These are phyloP conservation scores for Arthrobotrys entomopaga DNA, from an alignment of 2,329 filamentous ascomycete genomes.

Conservation along the genomic window DNA sequence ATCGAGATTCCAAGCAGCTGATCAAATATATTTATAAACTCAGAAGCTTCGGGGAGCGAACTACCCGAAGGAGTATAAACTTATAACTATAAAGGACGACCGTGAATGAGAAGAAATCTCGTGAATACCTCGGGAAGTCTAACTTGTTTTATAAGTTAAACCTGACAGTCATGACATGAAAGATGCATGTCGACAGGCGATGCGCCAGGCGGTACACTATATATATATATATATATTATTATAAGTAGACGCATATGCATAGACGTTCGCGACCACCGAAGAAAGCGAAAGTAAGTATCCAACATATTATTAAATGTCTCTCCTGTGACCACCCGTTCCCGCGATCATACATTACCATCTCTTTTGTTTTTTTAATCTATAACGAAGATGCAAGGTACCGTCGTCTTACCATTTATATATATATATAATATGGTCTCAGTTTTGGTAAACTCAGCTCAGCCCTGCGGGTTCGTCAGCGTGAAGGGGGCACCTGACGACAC, in stretches of 20 bases:
- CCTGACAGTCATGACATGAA: no score
- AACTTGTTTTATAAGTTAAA: neutral
- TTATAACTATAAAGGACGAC: no score
- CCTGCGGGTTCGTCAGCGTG: conserved; percentile 29
- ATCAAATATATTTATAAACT: neutral
- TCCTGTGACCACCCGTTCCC: conserved; percentile 4
- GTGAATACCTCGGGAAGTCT: neutral
- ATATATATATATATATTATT: neutral
- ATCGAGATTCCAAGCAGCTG: conserved; percentile 15
- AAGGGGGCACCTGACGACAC: conserved; percentile 43
- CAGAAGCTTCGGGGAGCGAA: no score
- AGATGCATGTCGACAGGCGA: neutral
- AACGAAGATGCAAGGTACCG: conserved; percentile 1
- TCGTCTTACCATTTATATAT: neutral
- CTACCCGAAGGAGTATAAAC: no score
- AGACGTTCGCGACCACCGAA: no score
- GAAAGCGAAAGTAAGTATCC: neutral
- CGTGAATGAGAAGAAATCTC: neutral
- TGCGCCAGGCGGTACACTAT: neutral
- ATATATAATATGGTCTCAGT: conserved; percentile 7
- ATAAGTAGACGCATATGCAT: neutral
- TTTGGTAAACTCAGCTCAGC: conserved; percentile 29
- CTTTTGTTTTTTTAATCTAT: neutral
- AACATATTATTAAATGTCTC: neutral
- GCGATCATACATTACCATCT: neutral